Percentiles rank a stretch among this genome's conserved stretches.
These are phyloP conservation scores for Calonectria ilicicola DNA, from an alignment of 2,329 filamentous ascomycete species.

Conservation along the genomic window DNA sequence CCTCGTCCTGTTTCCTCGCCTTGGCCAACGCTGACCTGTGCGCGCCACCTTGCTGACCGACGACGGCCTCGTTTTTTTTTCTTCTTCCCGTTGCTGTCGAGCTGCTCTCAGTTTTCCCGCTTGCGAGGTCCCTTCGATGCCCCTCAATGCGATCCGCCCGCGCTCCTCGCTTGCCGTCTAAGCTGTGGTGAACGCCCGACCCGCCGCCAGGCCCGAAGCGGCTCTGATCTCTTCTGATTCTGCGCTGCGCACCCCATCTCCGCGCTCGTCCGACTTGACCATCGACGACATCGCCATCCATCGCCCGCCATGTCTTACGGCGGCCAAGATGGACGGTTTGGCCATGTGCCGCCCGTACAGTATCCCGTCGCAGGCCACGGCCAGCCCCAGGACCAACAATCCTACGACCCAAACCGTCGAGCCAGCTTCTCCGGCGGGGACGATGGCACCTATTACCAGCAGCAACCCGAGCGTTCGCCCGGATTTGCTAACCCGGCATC, in stretches of 20 bases:
- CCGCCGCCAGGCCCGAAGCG: slow-evolving; percentile 37
- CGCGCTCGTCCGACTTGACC: slow-evolving; percentile 20
- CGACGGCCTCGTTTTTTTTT: slow-evolving; percentile 27
- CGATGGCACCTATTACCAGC: slow-evolving; percentile 68
- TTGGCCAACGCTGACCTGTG: slow-evolving; percentile 8
- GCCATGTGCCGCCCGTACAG: slow-evolving; percentile 74
- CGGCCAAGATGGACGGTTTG: slow-evolving; percentile 73
- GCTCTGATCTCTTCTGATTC: slow-evolving; percentile 30
- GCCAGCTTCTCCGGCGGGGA: slow-evolving; percentile 84
- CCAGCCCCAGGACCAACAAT: slow-evolving; percentile 51
- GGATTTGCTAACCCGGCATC: slow-evolving; percentile 31
- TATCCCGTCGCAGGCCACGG: slow-evolving; percentile 64
- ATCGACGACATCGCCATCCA: slow-evolving; percentile 20
- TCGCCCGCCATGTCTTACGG: slow-evolving; percentile 69
- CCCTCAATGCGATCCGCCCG: slow-evolving; percentile 43
- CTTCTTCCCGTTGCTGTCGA: slow-evolving; percentile 7
- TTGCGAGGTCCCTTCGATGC: slow-evolving; percentile 23
- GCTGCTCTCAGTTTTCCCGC: slow-evolving; percentile 7
- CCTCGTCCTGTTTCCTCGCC: slow-evolving; percentile 19
- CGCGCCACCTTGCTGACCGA: slow-evolving; percentile 26
- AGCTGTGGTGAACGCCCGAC: slow-evolving; percentile 41
- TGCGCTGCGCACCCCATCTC: slow-evolving; percentile 15
- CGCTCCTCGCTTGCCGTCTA: slow-evolving; percentile 36
- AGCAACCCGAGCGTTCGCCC: slow-evolving; percentile 42
- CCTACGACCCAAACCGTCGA: slow-evolving; percentile 60